A percentile compares a stretch with the other conserved stretches of the same genome.
Conservation (phyloP, 1,139 yeast species). For the Protomyces inouyei region DNA sequence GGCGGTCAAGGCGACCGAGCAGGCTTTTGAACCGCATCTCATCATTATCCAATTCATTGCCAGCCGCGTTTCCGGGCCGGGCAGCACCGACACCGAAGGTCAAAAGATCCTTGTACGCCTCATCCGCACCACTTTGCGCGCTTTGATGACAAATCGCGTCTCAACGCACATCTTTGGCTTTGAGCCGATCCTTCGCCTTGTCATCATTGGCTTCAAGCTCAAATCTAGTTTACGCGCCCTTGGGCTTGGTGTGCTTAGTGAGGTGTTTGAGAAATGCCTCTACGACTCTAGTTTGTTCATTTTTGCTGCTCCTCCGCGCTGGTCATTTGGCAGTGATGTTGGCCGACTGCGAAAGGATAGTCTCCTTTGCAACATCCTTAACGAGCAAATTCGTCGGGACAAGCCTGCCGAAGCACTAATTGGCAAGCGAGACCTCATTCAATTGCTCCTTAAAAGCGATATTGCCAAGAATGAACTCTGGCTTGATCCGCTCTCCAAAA, state of each 20-base stretch:
- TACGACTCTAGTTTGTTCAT: constrained; percentile 61
- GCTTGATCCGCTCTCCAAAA: constrained; percentile 53
- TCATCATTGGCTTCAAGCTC: constrained; percentile 58
- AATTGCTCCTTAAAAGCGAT: constrained; percentile 70
- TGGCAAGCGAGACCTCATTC: constrained; percentile 49
- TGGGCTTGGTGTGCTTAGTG: not conserved
- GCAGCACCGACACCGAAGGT: constrained; percentile 1
- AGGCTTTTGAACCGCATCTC: constrained; percentile 67
- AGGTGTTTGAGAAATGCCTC: constrained; percentile 32
- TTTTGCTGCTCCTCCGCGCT: constrained; percentile 61
- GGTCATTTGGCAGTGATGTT: constrained; percentile 85
- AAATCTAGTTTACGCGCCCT: constrained; percentile 27
- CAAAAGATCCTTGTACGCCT: constrained; percentile 5
- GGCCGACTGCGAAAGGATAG: constrained; percentile 53
- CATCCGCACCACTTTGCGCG: constrained; percentile 2
- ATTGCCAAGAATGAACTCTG: constrained; percentile 67
- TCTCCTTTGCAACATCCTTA: constrained; percentile 36
- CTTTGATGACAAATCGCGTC: not conserved
- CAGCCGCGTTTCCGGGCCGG: constrained; percentile 70
- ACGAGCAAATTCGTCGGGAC: not conserved
- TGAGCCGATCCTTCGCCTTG: constrained; percentile 65
- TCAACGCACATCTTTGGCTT: constrained; percentile 81
- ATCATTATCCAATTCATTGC: constrained; percentile 62
- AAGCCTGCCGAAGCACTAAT: not conserved
- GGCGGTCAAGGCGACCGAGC: constrained; percentile 43